Evolutionary conservation across 2,329 filamentous ascomycete genomes (phyloP).

Genomic region (Penicillium palitans): DNA sequence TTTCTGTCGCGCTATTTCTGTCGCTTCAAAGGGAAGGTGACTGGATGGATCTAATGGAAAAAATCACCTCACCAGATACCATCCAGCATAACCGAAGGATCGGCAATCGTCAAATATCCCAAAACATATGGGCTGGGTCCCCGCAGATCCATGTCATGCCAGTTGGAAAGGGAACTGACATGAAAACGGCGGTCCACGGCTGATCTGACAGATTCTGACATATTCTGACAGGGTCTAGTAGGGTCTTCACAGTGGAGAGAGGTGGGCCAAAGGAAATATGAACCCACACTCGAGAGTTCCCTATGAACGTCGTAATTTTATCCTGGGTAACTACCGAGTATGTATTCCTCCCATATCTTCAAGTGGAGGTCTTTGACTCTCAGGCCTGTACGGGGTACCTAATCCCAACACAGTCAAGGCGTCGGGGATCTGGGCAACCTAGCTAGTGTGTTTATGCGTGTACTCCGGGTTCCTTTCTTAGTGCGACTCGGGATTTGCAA

Average conservation of each 20-base stretch:
- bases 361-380: background rate
- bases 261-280: background rate
- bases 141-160: constrained; percentile 14
- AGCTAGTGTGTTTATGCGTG: background rate
- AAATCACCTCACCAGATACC: constrained; percentile 18
- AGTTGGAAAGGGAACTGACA: constrained; percentile 6
- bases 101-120: constrained; percentile 27
- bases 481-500: constrained; percentile 1
- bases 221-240: constrained; percentile 2
- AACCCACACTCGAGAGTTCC: constrained; percentile 4
- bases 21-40: constrained; percentile 18
- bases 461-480: background rate
- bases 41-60: constrained; percentile 13
- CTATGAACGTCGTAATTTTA: constrained; percentile 1
- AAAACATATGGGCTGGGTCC: constrained; percentile 22
- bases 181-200: constrained; percentile 4
- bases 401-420: constrained; percentile 6
- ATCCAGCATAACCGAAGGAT: constrained; percentile 25
- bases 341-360: background rate
- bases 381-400: background rate
- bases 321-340: background rate
- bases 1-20: constrained; percentile 6
- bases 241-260: constrained; percentile 1
- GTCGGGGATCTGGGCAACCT: constrained; percentile 3
- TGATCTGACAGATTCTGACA: background rate